Base-by-base conservation (phyloP, 768 basidiomycete genomes). In the Pleurotus citrinopileatus region DNA sequence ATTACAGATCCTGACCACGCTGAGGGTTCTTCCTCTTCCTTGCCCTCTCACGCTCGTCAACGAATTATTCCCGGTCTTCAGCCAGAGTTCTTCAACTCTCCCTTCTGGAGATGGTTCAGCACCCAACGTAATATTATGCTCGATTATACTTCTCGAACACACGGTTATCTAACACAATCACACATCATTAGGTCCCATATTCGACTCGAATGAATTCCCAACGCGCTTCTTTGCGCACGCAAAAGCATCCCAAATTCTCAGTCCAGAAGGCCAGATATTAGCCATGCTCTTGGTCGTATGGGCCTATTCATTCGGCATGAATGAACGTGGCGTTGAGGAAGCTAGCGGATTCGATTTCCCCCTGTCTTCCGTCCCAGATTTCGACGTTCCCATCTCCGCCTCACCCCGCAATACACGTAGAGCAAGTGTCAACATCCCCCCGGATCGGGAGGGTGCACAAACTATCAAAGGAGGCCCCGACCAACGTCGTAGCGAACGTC, bases 301-400 rank as follows among this genome's bases (percentile, higher is more conserved):
- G 93, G 94, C 92, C 0, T 81, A 86, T 3, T 92, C 91, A 34
- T 94, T 91, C 66, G 95, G 94, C 36, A 73, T 96, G 42, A 82
- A 95, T 65, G 90, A 93, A 61, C 78, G 74, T 38, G 94, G 93
- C 32, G 63, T 78, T 13, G 82, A 86, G 17, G 69, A 73, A 40
- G 55, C 56, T 22, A 67, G 71, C n/a, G 60, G 38, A 26, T 55
- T 65, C 34, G 47, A 55, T 29, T 48, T 54, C 27, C 50, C 61
- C 20, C 58, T 60, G 12, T 59, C 59, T 15, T 52, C 60, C 5
- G 60, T 55, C 34, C 51, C 55, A 3, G 67, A 66, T 34, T 65
- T 65, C 4, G 56, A 57, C 10, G 45, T 47, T 17, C 23, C 60
- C 8, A 19, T 17, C 20, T 34, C 26, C 37, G 13, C 56, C 17